phyloP scores from a whole-genome alignment of 169 alveolate species.

The Eimeria acervulina region DNA sequence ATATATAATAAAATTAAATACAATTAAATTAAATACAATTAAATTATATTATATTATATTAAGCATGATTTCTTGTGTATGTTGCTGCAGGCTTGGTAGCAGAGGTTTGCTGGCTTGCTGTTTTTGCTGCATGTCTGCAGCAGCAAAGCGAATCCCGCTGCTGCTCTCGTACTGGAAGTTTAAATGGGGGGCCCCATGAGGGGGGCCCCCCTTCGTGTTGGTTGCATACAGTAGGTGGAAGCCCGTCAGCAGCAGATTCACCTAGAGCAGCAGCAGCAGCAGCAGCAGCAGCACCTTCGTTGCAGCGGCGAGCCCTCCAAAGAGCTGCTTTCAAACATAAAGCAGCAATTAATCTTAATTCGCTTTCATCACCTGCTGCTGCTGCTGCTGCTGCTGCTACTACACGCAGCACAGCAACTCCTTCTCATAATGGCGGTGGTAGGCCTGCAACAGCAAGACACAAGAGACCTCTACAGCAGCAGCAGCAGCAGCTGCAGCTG shows the following conservation, averaged over 20 bases:
- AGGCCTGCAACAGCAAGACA: background rate
- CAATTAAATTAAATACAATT: background rate
- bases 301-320: background rate
- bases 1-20: too few relatives aligned
- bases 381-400: background rate
- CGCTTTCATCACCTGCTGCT: background rate
- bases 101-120: background rate
- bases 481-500: background rate
- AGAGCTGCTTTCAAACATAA: background rate
- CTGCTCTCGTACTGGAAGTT: background rate
- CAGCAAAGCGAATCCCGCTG: conserved; percentile 14
- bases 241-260: background rate
- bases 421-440: background rate
- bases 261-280: background rate
- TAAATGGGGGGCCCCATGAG: background rate
- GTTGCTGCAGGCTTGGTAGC: background rate
- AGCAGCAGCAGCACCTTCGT: background rate
- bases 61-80: background rate
- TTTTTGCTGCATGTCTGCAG: background rate
- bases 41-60: background rate
- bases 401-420: background rate
- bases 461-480: conserved; percentile 9
- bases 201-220: background rate
- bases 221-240: background rate
- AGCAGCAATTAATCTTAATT: background rate